phyloP scores from a whole-genome alignment of 108 stramenopile genomes.

The Schizochytrium sp. region DNA sequence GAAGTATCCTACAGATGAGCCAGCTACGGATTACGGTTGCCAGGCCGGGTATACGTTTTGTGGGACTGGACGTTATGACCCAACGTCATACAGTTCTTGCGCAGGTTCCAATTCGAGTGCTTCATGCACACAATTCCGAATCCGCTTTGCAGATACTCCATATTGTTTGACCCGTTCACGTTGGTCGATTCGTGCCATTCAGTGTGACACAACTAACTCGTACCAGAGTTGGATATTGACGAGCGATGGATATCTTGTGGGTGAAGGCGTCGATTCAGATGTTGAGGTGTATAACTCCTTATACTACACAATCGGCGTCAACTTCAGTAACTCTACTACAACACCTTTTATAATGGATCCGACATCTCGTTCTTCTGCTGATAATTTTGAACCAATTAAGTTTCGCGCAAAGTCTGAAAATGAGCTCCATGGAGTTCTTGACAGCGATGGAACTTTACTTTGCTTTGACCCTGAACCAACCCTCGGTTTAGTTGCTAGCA shows the following conservation, averaged over 20 bases:
- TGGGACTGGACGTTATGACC: background rate
- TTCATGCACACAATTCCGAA: background rate
- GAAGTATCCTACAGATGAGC: constrained; percentile 14
- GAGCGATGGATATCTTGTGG: constrained; percentile 36
- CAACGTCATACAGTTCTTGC: constrained; percentile 1
- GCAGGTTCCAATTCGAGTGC: background rate
- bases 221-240: constrained; percentile 1
- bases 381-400: background rate
- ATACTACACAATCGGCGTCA: constrained; percentile 35
- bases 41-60: constrained; percentile 7
- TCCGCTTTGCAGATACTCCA: constrained; percentile 4
- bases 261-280: constrained; percentile 17
- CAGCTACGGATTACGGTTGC: constrained; percentile 23
- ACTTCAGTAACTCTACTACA: background rate
- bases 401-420: background rate
- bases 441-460: background rate
- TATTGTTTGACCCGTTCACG: constrained; percentile 36
- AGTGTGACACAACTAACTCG: background rate
- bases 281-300: background rate
- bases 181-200: constrained; percentile 28
- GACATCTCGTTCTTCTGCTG: background rate
- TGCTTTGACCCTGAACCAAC: background rate
- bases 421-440: constrained; percentile 25
- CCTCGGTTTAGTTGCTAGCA: background rate
- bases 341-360: background rate